Conservation (phyloP, 208 protist genomes). For the Wallacemonas collosoma region DNA sequence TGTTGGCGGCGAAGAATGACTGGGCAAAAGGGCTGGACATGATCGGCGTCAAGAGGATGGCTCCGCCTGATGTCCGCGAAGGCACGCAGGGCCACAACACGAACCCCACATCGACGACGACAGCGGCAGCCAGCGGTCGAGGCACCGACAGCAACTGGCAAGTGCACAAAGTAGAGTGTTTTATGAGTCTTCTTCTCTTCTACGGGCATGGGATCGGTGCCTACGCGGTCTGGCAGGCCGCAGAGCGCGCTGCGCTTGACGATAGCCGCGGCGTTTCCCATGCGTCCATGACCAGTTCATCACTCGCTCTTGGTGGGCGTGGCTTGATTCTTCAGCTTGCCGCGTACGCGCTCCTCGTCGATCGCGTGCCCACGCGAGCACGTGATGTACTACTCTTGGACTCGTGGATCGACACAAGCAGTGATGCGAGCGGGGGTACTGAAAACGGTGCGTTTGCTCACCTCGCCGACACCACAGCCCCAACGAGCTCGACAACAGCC, state of each 20-base stretch:
- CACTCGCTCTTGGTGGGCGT: not conserved
- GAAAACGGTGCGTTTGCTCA: not conserved
- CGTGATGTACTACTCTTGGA: conserved; percentile 44
- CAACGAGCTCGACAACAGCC: not conserved
- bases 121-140: no score
- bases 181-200: conserved; percentile 32
- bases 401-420: not conserved
- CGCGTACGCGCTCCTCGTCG: conserved; percentile 48
- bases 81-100: no score
- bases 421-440: not conserved
- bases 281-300: no score
- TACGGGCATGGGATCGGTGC: conserved; percentile 28
- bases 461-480: not conserved
- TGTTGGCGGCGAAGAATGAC: not conserved
- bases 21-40: not conserved
- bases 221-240: conserved; percentile 31
- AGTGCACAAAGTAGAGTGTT: not conserved
- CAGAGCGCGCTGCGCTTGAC: conserved; percentile 14
- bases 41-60: not conserved
- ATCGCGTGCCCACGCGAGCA: conserved; percentile 31
- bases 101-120: no score
- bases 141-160: no score
- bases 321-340: conserved; percentile 38
- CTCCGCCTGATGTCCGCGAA: no score
- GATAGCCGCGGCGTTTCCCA: not conserved